Evolutionary conservation across 352 stramenopile species (phyloP).

Genomic region (Peronospora belbahrii): DNA sequence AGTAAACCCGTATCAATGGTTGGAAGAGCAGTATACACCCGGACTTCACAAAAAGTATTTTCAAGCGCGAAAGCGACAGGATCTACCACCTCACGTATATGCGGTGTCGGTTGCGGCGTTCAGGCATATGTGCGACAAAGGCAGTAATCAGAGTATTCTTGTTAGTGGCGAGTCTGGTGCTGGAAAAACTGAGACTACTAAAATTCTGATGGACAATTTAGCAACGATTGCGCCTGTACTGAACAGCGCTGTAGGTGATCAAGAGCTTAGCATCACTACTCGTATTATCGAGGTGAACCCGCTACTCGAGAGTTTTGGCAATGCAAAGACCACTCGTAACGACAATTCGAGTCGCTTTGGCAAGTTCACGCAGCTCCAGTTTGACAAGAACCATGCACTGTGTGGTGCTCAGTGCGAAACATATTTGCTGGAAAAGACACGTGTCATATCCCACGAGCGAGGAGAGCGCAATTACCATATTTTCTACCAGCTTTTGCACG

Average conservation of each 20-base stretch:
- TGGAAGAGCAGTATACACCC: conserved; percentile 68
- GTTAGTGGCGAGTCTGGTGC: conserved; percentile 85
- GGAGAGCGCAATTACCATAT: conserved; percentile 95
- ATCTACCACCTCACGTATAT: conserved; percentile 67
- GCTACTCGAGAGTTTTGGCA: conserved; percentile 97
- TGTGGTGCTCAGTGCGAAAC: conserved; percentile 90
- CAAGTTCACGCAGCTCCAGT: conserved; percentile 95
- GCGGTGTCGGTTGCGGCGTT: conserved; percentile 61
- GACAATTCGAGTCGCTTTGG: conserved; percentile 95
- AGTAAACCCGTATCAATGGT: conserved; percentile 93
- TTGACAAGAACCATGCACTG: conserved; percentile 70
- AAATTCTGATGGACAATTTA: conserved; percentile 87
- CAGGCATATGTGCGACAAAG: conserved; percentile 46
- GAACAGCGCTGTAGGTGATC: conserved; percentile 4
- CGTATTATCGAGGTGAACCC: conserved; percentile 96
- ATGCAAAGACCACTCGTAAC: conserved; percentile 95
- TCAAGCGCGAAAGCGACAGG: conserved; percentile 26
- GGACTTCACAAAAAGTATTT: conserved; percentile 68
- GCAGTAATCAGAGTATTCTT: conserved; percentile 77
- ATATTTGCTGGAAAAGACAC: conserved; percentile 94
- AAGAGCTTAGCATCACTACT: conserved; percentile 48
- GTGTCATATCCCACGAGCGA: conserved; percentile 86
- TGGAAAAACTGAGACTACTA: conserved; percentile 91
- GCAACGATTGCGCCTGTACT: conserved; percentile 52
- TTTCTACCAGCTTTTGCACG: conserved; percentile 89